These are phyloP conservation scores for Neonectria punicea DNA, from an alignment of 2,329 filamentous ascomycete species.

Conservation along the genomic window DNA sequence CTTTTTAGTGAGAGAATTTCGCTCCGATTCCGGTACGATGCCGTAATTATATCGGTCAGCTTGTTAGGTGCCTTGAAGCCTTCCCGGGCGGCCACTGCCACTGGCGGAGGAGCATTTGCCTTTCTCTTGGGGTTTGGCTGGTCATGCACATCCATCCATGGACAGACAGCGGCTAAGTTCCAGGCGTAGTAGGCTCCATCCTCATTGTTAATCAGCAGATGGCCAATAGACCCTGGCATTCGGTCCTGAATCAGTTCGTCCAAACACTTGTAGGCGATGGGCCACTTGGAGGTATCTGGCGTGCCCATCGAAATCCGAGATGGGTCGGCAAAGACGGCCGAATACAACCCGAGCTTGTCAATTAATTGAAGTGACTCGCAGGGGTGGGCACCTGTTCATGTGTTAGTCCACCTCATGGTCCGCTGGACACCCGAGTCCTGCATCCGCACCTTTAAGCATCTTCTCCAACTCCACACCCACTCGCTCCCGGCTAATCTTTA, in stretches of 20 bases:
- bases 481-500: conserved; percentile 93
- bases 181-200: conserved; percentile 79
- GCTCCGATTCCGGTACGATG: conserved; percentile 69
- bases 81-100: conserved; percentile 70
- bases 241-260: conserved; percentile 58
- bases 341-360: conserved; percentile 73
- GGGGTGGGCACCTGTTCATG: conserved; percentile 64
- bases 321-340: conserved; percentile 79
- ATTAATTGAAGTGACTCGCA: conserved; percentile 71
- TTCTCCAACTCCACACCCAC: conserved; percentile 91
- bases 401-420: conserved; percentile 8
- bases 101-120: conserved; percentile 60
- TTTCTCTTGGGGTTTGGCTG: conserved; percentile 59
- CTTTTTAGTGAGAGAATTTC: conserved; percentile 73
- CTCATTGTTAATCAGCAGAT: conserved; percentile 67
- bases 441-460: conserved; percentile 76
- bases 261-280: conserved; percentile 71
- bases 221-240: conserved; percentile 59
- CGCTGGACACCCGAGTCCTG: not conserved
- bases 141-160: conserved; percentile 70
- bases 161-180: conserved; percentile 78
- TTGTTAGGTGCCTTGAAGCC: conserved; percentile 85
- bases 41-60: conserved; percentile 73
- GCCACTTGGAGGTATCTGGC: conserved; percentile 71
- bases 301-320: conserved; percentile 59